Evolutionary conservation across 139 green algal species (phyloP), one percentile per base, ranked within the genome.

Genomic region (Chara braunii): DNA sequence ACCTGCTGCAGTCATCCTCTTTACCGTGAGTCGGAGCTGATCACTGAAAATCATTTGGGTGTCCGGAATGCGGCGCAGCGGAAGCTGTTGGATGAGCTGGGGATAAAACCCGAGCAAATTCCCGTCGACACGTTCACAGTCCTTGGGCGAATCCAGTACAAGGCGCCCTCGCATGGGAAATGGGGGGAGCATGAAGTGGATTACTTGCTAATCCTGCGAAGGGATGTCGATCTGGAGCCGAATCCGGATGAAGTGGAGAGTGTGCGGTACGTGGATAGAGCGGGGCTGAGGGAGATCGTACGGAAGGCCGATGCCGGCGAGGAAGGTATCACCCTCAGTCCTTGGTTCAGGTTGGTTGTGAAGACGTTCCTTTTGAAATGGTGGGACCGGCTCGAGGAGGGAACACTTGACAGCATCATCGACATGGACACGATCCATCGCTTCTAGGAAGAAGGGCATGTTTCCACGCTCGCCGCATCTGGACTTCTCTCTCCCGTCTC

Each of bases 1-100:
- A 95, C 92, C 0, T 98, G 92, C 81, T 98, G 92, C 84, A 88
- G 71, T 54, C 92, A 98, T 76, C 92, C 81, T 14, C 76, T 98
- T 54, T 74, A 88, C 56, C 89, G 87, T 1, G 81, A 94, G 30
- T 18, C 50, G 0, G 77, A 83, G 54, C 53, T 70, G 50, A 42
- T 64, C 23, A 51, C 44, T 37, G 70, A 42, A 18, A 51, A 72
- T 28, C 5, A 57, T 18, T 45, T 61, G 22, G 63, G 70, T 72
- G 68, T 78, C 12, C 43, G 43, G 3, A 44, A 14, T 7, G 72
- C 72, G 2, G 72, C 68, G 7, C 72, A 80, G 43, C 69, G 74
- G 11, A 81, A 81, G 59, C 74, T 81, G 55, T 23, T 62, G 3
- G 58, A 81, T 64, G 74, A 81, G 55, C 60, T 80, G 5, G 72